These are phyloP conservation scores for Immersiella caudata DNA, from an alignment of 495 filamentous ascomycete genomes.

Conservation along the genomic window DNA sequence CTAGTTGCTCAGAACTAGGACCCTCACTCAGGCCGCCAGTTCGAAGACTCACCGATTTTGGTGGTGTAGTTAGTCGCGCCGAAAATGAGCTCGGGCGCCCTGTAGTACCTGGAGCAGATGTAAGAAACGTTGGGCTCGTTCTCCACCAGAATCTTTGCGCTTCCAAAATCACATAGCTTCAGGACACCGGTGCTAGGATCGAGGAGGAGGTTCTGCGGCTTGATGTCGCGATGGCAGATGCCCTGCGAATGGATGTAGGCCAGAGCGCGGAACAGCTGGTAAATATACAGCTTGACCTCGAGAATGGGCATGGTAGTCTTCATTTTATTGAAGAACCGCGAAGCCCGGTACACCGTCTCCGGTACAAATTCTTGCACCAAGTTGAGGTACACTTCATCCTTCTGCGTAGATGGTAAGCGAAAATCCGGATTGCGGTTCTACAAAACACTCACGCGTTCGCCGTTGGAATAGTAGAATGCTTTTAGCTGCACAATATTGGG, in stretches of 20 bases:
- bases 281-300: conserved; percentile 99
- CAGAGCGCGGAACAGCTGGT: conserved; percentile 96
- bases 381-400: conserved; percentile 99
- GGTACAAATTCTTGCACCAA: conserved; percentile 97
- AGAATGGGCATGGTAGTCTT: conserved; percentile 99
- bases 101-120: conserved; percentile 99
- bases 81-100: conserved; percentile 97
- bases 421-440: not conserved
- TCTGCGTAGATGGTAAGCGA: conserved; percentile 56
- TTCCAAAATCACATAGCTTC: conserved; percentile 98
- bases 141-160: conserved; percentile 97
- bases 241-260: conserved; percentile 99
- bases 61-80: conserved; percentile 99
- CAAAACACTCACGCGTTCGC: conserved; percentile 76
- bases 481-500: conserved; percentile 99
- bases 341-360: conserved; percentile 98
- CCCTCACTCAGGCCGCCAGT: not conserved
- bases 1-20: conserved; percentile 11
- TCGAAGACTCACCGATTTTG: conserved; percentile 83
- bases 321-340: conserved; percentile 98
- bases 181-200: conserved; percentile 88
- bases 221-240: conserved; percentile 99
- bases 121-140: conserved; percentile 99
- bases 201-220: conserved; percentile 94
- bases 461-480: conserved; percentile 99